Base-by-base conservation (phyloP, 805 yeast genomes). In the Ascoidea tarda region DNA sequence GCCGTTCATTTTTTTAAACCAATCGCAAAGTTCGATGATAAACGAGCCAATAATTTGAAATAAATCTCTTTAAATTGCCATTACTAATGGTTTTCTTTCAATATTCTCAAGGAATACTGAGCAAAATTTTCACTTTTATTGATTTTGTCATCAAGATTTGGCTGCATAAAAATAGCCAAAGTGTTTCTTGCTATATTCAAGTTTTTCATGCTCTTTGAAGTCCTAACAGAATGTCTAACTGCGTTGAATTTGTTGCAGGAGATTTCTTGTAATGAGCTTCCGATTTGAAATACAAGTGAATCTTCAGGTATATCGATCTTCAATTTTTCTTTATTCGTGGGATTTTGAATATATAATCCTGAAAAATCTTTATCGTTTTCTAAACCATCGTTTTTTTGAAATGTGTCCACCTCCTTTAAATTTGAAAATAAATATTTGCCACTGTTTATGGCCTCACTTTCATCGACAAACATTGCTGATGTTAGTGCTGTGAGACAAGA, bases 161-260 rank as follows among this genome's bases (percentile, higher is more conserved):
- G 85, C 63, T 79, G 84, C 58, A 81, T 75, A 58, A 79, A 79
- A 6, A 79, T 80, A 1, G 85, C 84, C 54, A 79, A 63, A 0
- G 84, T 78, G 57, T 76, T 78, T 52, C 84, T 64, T 16, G 76
- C 69, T 32, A 76, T 62, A 5, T 56, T 52, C 28, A 69, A 62
- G 48, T 61, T 33, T 21, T 21, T 21, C 28, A 21, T 21, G 6
- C 54, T 33, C 38, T 53, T 50, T 5, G 76, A 65, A 3, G 78
- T 80, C 54, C 67, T 70, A 16, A 79, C 84, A 52, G 69, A 73
- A 59, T 79, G 84, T 3, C 82, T 76, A 31, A 79, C 84, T 3
- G 82, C 83, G 58, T 70, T 75, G 62, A 79, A 77, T 33, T 63
- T 63, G 16, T 71, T 70, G n/a, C 62, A 55, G 0, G 81, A 73